phyloP scores from a whole-genome alignment of 306 rosid genomes.

The Prunus armeniaca region DNA sequence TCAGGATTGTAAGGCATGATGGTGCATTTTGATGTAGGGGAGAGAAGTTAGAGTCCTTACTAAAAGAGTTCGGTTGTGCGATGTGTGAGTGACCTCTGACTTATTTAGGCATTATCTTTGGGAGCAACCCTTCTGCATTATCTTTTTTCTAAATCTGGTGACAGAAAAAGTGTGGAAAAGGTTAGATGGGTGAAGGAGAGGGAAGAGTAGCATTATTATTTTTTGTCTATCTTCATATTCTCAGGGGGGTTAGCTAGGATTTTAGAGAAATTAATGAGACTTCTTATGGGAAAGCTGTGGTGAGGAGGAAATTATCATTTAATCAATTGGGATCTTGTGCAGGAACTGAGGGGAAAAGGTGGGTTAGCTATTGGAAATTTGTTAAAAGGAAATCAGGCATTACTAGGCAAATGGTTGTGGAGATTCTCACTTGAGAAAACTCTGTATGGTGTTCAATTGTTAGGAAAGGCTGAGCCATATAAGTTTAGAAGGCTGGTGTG shows the following conservation, averaged over 20 bases:
- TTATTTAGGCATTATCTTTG: not conserved
- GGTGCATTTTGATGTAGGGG: not conserved
- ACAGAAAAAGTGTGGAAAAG: no score
- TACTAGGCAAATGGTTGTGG: not conserved
- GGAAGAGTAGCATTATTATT: no score
- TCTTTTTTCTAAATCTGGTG: no score
- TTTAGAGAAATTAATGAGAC: not conserved
- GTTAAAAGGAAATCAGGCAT: not conserved
- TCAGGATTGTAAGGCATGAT: not conserved
- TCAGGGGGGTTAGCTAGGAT: not conserved
- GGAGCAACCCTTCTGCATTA: no score
- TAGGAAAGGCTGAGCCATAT: no score
- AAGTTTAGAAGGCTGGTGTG: no score
- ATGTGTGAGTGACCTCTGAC: not conserved
- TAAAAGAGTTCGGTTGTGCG: not conserved
- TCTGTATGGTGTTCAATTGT: no score
- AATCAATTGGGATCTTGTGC: not conserved
- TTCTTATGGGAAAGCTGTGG: not conserved
- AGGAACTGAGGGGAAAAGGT: no score
- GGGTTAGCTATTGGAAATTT: no score
- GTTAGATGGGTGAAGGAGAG: no score
- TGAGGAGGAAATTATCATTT: not conserved
- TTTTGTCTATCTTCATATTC: no score
- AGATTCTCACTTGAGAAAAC: not conserved
- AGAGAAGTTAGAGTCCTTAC: not conserved